A percentile compares a stretch with the other conserved stretches of the same genome.
These are phyloP conservation scores for Lycium ferocissimum DNA, from an alignment of 257 asterid species.

Conservation along the genomic window DNA sequence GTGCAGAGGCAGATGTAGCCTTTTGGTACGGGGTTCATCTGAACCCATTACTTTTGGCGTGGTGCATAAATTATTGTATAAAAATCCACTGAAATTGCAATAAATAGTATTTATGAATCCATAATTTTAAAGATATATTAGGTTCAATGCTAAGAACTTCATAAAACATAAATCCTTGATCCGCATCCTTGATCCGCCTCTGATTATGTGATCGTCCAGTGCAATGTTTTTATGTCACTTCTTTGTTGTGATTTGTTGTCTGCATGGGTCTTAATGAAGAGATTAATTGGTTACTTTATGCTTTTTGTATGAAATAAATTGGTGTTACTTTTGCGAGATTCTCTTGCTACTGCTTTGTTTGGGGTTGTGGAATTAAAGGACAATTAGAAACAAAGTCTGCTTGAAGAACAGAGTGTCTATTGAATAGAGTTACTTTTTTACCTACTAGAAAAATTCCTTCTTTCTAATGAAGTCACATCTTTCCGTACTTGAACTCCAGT, in stretches of 20 bases:
- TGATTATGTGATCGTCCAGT: neutral
- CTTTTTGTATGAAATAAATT: neutral
- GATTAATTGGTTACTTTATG: neutral
- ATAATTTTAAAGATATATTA: too few species aligned
- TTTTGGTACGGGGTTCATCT: too few species aligned
- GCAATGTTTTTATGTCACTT: neutral
- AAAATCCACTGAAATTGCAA: too few species aligned
- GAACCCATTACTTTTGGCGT: too few species aligned
- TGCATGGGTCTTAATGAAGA: neutral
- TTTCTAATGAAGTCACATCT: neutral
- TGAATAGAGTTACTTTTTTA: neutral
- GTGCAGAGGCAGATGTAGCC: too few species aligned
- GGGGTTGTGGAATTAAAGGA: neutral
- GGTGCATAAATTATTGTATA: too few species aligned
- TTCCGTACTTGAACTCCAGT: neutral
- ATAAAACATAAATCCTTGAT: too few species aligned
- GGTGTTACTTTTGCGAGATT: neutral
- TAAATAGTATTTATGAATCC: too few species aligned
- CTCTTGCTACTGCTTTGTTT: neutral
- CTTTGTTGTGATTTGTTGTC: neutral
- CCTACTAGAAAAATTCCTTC: neutral
- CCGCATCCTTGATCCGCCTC: too few species aligned
- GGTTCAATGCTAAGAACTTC: too few species aligned
- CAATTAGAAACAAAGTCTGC: neutral
- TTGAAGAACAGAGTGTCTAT: neutral